A percentile compares a stretch with the other conserved stretches of the same genome.
phyloP scores from a whole-genome alignment of 441 rosid species.

The Mallotus repandus region DNA sequence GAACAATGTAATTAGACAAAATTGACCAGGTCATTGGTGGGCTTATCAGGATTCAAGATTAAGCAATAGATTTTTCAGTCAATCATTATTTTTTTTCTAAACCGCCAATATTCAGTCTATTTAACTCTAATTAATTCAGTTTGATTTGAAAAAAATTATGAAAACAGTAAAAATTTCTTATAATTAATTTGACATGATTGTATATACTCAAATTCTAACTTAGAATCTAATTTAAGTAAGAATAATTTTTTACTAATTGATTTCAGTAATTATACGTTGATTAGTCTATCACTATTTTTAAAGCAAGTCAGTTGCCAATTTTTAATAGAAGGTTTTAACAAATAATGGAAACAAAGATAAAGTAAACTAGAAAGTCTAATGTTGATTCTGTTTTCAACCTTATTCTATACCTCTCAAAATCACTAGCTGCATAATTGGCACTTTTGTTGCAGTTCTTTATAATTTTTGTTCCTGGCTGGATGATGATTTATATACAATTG shows the following conservation, averaged over 20 bases:
- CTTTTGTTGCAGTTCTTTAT: neutral
- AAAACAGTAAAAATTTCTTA: too few species aligned
- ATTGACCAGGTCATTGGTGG: conserved; percentile 26
- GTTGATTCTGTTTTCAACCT: neutral
- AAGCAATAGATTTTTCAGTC: neutral
- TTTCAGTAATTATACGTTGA: too few species aligned
- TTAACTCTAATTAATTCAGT: too few species aligned
- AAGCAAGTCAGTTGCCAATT: neutral
- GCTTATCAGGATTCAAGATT: conserved; percentile 10
- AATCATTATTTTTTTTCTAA: neutral
- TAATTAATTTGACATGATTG: too few species aligned
- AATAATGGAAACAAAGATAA: neutral
- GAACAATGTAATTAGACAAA: conserved; percentile 25
- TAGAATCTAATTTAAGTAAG: too few species aligned
- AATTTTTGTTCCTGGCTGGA: neutral
- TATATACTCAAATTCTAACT: too few species aligned
- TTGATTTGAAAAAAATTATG: too few species aligned
- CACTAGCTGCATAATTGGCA: neutral
- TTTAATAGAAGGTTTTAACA: neutral
- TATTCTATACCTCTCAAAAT: neutral
- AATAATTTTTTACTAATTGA: too few species aligned
- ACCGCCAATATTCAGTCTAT: too few species aligned
- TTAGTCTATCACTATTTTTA: conserved; percentile 24
- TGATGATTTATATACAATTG: neutral
- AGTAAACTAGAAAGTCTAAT: neutral